phyloP scores from a whole-genome alignment of 768 basidiomycete genomes.

The Phaeolepiota aurea region DNA sequence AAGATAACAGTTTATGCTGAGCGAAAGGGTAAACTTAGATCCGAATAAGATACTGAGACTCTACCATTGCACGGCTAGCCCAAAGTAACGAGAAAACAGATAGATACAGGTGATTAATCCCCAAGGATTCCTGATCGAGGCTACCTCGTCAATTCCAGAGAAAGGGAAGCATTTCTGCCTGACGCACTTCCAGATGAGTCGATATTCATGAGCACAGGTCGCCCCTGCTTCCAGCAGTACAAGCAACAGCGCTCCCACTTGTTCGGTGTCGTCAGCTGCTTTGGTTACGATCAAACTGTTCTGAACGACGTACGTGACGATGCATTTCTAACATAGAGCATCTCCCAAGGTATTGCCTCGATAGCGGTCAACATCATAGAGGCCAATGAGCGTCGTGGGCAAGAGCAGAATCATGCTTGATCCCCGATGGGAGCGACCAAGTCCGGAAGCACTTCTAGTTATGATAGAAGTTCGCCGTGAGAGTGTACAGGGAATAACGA shows the following conservation, averaged over 20 bases:
- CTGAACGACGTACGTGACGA: conserved; percentile 1
- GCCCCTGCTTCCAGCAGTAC: background rate
- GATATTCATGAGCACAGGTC: conserved; percentile 1
- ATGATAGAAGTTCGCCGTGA: background rate
- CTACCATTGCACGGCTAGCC: conserved; percentile 1
- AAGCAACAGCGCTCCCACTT: conserved; percentile 1
- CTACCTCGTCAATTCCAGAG: background rate
- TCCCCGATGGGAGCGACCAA: background rate
- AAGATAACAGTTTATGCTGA: conserved; percentile 2
- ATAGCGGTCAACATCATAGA: background rate
- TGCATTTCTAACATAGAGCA: background rate
- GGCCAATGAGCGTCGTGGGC: background rate
- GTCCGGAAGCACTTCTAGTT: background rate
- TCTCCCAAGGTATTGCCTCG: background rate
- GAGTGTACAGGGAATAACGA: background rate
- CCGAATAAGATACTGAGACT: background rate
- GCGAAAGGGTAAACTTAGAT: background rate
- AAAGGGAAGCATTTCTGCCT: background rate
- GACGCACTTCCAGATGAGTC: conserved; percentile 3
- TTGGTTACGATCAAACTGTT: background rate
- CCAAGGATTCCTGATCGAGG: background rate
- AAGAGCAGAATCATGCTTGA: background rate
- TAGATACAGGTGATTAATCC: background rate
- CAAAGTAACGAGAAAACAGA: conserved; percentile 4
- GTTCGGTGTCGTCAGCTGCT: background rate